These are phyloP conservation scores for Colletotrichum sojae DNA, from an alignment of 2,329 filamentous ascomycete species.

Conservation along the genomic window DNA sequence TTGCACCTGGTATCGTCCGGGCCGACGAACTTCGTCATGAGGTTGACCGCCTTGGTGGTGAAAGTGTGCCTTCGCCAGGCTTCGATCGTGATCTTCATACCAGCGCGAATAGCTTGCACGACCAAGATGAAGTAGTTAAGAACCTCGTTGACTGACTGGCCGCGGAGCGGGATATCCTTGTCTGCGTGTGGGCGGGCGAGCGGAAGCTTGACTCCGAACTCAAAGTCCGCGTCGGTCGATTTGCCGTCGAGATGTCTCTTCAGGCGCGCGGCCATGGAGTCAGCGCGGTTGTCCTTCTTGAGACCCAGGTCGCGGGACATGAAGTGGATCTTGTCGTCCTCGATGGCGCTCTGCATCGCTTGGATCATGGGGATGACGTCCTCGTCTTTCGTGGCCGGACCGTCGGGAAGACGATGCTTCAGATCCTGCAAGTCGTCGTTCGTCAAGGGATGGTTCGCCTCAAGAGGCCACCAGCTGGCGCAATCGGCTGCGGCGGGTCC, in stretches of 20 bases:
- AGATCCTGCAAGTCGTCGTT: not conserved
- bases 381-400: not conserved
- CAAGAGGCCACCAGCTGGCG: constrained; percentile 26
- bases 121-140: constrained; percentile 43
- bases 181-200: constrained; percentile 35
- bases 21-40: not conserved
- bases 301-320: constrained; percentile 3
- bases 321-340: not conserved
- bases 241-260: constrained; percentile 4
- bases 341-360: not conserved
- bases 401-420: not conserved
- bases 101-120: constrained; percentile 40
- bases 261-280: not conserved
- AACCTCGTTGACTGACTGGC: constrained; percentile 41
- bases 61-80: constrained; percentile 16
- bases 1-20: constrained; percentile 1
- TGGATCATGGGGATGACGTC: not conserved
- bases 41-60: not conserved
- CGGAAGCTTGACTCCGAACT: constrained; percentile 42
- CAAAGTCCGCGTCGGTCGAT: constrained; percentile 40
- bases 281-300: not conserved
- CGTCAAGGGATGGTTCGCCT: not conserved
- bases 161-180: constrained; percentile 34
- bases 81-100: constrained; percentile 13
- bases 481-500: constrained; percentile 12